Evolutionary conservation across 1,139 yeast species (phyloP).

Genomic region (Geotrichum candidum): DNA sequence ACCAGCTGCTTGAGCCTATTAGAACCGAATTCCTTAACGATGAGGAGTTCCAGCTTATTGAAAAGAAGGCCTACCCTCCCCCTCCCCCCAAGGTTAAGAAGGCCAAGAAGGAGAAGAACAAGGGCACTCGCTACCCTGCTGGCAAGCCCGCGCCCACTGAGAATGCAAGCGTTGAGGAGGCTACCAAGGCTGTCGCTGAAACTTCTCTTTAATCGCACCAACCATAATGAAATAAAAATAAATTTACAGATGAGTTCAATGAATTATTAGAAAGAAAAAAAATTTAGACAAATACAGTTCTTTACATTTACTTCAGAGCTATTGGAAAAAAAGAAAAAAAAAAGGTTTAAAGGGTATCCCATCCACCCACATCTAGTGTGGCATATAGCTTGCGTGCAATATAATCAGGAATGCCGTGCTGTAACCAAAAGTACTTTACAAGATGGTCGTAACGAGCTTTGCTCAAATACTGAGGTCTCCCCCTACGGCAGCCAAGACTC

Average conservation of each 20-base stretch:
- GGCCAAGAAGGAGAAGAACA: slow-evolving; percentile 70
- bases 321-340: background rate
- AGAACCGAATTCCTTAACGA: slow-evolving; percentile 58
- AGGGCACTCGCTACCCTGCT: slow-evolving; percentile 84
- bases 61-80: slow-evolving; percentile 77
- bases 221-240: background rate
- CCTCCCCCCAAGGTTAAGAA: slow-evolving; percentile 55
- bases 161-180: slow-evolving; percentile 28
- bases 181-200: slow-evolving; percentile 23
- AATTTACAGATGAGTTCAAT: background rate
- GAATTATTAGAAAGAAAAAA: background rate
- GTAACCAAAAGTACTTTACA: slow-evolving; percentile 65
- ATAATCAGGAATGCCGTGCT: slow-evolving; percentile 69
- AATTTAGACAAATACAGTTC: background rate
- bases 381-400: slow-evolving; percentile 77
- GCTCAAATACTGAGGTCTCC: slow-evolving; percentile 66
- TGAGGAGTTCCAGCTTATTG: slow-evolving; percentile 70
- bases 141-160: slow-evolving; percentile 27
- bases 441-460: slow-evolving; percentile 61
- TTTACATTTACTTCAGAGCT: background rate
- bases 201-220: slow-evolving; percentile 8
- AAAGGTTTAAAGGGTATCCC: slow-evolving; percentile 68
- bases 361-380: slow-evolving; percentile 82
- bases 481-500: slow-evolving; percentile 40
- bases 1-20: slow-evolving; percentile 75